A percentile compares a stretch with the other conserved stretches of the same genome.
Evolutionary conservation across 768 basidiomycete species (phyloP).

Genomic region (Panellus pusillus): DNA sequence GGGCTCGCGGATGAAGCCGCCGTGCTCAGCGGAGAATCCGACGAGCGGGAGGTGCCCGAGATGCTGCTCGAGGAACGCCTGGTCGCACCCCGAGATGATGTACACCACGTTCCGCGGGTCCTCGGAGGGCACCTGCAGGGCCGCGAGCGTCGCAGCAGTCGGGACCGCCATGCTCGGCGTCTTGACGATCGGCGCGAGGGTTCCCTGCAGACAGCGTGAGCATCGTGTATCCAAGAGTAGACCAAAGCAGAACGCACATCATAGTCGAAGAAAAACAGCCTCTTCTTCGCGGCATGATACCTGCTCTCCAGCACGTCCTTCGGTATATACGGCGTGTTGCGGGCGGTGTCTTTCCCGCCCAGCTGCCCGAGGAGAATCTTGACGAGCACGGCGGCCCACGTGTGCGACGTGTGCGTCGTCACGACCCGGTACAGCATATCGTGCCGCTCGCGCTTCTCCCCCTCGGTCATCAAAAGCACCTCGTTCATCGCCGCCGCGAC

Average conservation of each 20-base stretch:
- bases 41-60: conserved; percentile 80
- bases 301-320: conserved; percentile 52
- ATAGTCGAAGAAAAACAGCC: conserved; percentile 94
- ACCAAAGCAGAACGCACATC: conserved; percentile 57
- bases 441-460: conserved; percentile 77
- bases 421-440: conserved; percentile 78
- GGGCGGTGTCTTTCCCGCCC: conserved; percentile 73
- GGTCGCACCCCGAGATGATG: conserved; percentile 96
- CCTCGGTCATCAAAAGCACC: conserved; percentile 74
- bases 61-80: conserved; percentile 87
- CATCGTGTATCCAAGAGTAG: not conserved
- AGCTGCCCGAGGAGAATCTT: conserved; percentile 87
- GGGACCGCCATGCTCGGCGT: conserved; percentile 86
- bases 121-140: conserved; percentile 65
- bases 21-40: conserved; percentile 96
- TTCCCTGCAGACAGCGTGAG: conserved; percentile 57
- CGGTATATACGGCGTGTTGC: conserved; percentile 84
- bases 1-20: conserved; percentile 83
- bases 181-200: conserved; percentile 96
- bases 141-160: conserved; percentile 67
- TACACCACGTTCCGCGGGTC: conserved; percentile 93
- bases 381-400: conserved; percentile 91
- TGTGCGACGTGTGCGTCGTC: conserved; percentile 90
- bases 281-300: conserved; percentile 74
- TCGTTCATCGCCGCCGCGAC: conserved; percentile 89